Evolutionary conservation across 1,284 basidiomycete genomes (phyloP), one percentile per base, ranked within the genome.

Genomic region (Papiliotrema terrestris): DNA sequence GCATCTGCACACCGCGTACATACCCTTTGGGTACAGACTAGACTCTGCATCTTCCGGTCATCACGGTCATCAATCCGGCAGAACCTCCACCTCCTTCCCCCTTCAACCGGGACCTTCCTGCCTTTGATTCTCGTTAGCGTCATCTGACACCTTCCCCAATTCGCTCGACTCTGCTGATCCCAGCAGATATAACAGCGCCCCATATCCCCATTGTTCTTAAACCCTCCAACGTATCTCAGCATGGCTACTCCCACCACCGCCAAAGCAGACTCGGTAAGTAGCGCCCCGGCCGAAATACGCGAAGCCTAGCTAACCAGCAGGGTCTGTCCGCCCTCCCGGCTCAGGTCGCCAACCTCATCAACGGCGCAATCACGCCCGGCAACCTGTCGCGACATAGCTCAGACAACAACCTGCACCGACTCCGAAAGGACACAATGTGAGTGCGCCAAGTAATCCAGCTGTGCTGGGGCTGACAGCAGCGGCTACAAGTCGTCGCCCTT

Each of bases 401-500:
- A 22, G 62, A 61, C 26, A 54, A 49, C 38, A 46, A 54, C 45
- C 38, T 56, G 39, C 56, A 61, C 55, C 58, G 68, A 36, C 65
- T 73, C 54, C 58, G 69, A 26, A 71, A 71, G 61, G 71, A 73
- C 55, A 72, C 69, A 13, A 73, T 73, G 71, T 70, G 55, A 57
- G 69, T 63, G 15, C 22, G 20, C 22, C 20, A 38, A 42, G 29
- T 29, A 36, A 52, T 22, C 22, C 19, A n/a, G 20, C 25, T 41
- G 36, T 14, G 25, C 32, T 46, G 22, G 29, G 32, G 49, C 9
- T n/a, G 14, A 32, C 29, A 32, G 29, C 56, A 76, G 74, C 38
- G 76, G 76, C 52, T 77, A 77, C 68, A 73, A 74, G 46, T 63
- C 70, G 3, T 75, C 74, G 25, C 73, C 71, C 22, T 77, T 77